phyloP scores from a whole-genome alignment of 1,139 yeast genomes.

The Pichia sp. region DNA sequence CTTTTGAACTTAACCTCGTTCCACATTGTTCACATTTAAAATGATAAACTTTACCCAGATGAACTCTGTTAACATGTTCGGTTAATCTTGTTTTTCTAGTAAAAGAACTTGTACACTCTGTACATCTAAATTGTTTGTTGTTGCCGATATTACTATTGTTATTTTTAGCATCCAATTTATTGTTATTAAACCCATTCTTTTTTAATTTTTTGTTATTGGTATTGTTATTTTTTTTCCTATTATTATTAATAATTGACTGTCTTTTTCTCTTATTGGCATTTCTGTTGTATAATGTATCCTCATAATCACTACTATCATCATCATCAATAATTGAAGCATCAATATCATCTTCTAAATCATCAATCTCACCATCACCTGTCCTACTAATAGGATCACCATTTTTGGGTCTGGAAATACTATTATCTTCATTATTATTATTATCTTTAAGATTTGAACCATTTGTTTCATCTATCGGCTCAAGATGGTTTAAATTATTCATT shows the following conservation, averaged over 20 bases:
- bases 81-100: constrained; percentile 25
- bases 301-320: constrained; percentile 1
- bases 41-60: constrained; percentile 16
- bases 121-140: constrained; percentile 20
- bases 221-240: too few species aligned
- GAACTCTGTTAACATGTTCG: constrained; percentile 22
- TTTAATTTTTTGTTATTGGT: not conserved
- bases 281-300: not conserved
- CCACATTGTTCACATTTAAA: constrained; percentile 21
- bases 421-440: too few species aligned
- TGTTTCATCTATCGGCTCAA: too few species aligned
- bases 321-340: not conserved
- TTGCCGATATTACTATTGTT: not conserved
- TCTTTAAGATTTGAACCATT: too few species aligned
- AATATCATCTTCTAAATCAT: too few species aligned
- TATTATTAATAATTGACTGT: too few species aligned
- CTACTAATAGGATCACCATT: too few species aligned
- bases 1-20: constrained; percentile 19
- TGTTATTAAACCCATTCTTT: not conserved
- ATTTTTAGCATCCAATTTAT: not conserved
- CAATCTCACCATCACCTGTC: not conserved
- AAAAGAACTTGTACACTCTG: constrained; percentile 19
- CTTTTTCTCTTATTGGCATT: too few species aligned
- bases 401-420: too few species aligned
- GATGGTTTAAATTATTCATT: too few species aligned